Conservation (phyloP, 2,329 filamentous ascomycete genomes). For the Tolypocladium tundrense region DNA sequence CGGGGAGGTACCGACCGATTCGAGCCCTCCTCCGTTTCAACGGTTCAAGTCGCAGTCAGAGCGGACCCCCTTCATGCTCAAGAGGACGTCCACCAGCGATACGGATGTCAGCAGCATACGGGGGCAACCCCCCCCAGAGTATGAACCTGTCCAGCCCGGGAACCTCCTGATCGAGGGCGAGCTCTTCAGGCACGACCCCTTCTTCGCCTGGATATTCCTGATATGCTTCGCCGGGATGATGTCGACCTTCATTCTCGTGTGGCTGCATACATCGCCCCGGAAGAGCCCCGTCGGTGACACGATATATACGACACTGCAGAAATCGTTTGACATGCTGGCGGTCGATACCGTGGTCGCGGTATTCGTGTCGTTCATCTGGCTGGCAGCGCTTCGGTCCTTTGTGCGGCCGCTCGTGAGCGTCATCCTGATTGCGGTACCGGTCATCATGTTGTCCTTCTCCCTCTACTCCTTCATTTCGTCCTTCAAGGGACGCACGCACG, state of each 20-base stretch:
- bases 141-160: conserved; percentile 24
- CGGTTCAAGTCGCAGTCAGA: conserved; percentile 37
- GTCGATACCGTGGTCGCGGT: conserved; percentile 88
- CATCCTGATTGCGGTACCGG: conserved; percentile 74
- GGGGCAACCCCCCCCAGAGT: conserved; percentile 27
- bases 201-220: conserved; percentile 85
- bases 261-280: conserved; percentile 69
- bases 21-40: conserved; percentile 52
- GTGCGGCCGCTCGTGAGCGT: conserved; percentile 72
- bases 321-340: conserved; percentile 80
- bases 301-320: conserved; percentile 79
- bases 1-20: conserved; percentile 40
- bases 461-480: conserved; percentile 87
- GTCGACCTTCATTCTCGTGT: conserved; percentile 81
- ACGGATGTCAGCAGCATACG: conserved; percentile 32
- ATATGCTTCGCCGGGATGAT: conserved; percentile 77
- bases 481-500: conserved; percentile 66
- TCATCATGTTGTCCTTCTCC: conserved; percentile 80
- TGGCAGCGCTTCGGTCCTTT: conserved; percentile 79
- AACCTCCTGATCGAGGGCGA: conserved; percentile 52
- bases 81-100: conserved; percentile 32
- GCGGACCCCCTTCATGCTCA: conserved; percentile 27
- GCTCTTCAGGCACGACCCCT: conserved; percentile 73
- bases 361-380: conserved; percentile 80
- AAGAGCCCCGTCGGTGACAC: conserved; percentile 79